Base-by-base conservation (phyloP, 1,284 basidiomycete species). In the Trichosporon coremiiforme region DNA sequence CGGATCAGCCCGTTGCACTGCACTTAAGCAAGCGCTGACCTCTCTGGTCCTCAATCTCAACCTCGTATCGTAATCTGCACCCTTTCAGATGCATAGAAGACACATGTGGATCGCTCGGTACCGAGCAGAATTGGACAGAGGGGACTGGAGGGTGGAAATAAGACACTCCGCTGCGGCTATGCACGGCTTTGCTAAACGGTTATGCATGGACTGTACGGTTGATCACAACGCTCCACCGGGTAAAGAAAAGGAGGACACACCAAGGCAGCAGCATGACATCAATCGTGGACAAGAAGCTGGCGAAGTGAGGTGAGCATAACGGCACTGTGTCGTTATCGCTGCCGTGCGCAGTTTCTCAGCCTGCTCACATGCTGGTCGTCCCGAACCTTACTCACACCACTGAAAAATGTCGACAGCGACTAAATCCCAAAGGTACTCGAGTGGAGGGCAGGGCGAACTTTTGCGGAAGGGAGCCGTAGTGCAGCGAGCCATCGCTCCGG, bases 11-110 rank as follows among this genome's bases (percentile, higher is more conserved):
- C 33, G 33, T 35, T 35, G 33, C 33, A 35, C 7, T 35, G 33
- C 9, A 35, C 50, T 25, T 0, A 22, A 53, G 50, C 50, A 53
- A 53, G 50, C 50, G 50, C 50, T 10, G 50, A 53, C 50, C 50
- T 22, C 50, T 22, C 50, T 22, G 50, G 50, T 53, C 50, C 50
- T 25, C 50, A 53, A n/a, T 25, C 50, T 7, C n/a, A 7, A 20
- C 3, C 47, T 25, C 50, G 50, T 53, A 53, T 53, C 50, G 50
- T 53, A 53, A 53, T 50, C 38, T 41, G 38, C 38, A 45, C 17
- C 33, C 33, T 35, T 10, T 25, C 25, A 25, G 9, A 35, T 35
- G 33, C 33, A 35, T 10, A 35, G 33, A 35, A 35, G 9, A 35
- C 17, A n/a, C 41, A 45, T 45, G 15, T 7, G 5, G 25, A 12